phyloP scores from a whole-genome alignment of 2,329 filamentous ascomycete genomes.

The Fusarium robinianum region DNA sequence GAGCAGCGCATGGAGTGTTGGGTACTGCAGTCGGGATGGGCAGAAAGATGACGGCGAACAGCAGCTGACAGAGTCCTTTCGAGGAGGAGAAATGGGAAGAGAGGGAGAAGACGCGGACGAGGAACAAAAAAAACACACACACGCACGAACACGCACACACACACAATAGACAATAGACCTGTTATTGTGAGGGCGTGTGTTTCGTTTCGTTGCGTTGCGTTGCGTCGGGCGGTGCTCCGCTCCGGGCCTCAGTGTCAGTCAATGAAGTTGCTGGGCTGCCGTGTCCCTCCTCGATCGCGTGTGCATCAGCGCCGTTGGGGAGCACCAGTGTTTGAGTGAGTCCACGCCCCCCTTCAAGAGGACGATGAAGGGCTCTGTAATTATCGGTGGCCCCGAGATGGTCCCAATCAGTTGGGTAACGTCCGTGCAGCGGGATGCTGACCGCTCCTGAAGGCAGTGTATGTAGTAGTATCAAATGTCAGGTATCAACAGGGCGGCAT shows the following conservation, averaged over 20 bases:
- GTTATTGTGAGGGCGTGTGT: conserved; percentile 8
- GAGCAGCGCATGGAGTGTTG: conserved; percentile 4
- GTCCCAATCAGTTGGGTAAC: conserved; percentile 28
- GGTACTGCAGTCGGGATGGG: conserved; percentile 6
- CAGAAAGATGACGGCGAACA: conserved; percentile 11
- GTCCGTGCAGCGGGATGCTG: conserved; percentile 13
- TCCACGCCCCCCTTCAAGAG: conserved; percentile 16
- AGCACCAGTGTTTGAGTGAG: conserved; percentile 21
- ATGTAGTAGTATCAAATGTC: conserved; percentile 9
- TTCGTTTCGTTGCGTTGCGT: conserved; percentile 15
- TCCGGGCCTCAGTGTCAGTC: conserved; percentile 19
- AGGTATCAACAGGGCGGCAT: conserved; percentile 17
- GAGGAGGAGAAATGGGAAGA: background rate
- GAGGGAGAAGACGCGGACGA: background rate
- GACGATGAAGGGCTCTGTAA: conserved; percentile 19
- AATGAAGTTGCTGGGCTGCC: conserved; percentile 9
- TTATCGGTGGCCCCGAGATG: conserved; percentile 24
- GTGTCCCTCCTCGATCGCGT: too few relatives aligned
- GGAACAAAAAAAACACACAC: too few relatives aligned
- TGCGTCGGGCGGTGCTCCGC: conserved; percentile 24
- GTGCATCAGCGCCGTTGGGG: too few relatives aligned
- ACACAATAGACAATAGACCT: background rate
- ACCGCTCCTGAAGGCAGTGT: conserved; percentile 13
- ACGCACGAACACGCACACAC: too few relatives aligned
- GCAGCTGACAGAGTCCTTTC: too few relatives aligned